These are phyloP conservation scores for Penicillium simplicissimum DNA, from an alignment of 495 filamentous ascomycete species.

Conservation along the genomic window DNA sequence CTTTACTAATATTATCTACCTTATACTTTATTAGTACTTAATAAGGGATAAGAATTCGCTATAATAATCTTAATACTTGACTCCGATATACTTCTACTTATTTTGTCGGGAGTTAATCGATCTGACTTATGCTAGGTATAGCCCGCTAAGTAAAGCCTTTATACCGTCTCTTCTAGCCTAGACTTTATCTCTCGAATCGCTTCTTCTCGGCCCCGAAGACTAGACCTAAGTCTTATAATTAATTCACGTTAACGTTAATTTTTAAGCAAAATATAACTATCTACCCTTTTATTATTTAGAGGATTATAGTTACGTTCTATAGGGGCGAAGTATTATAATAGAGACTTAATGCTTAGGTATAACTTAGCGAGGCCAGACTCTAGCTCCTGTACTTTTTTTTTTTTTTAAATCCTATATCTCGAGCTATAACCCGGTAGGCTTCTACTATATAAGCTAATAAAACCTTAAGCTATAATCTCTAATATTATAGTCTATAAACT, in stretches of 20 bases:
- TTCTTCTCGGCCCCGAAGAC: neutral
- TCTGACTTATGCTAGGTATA: no score
- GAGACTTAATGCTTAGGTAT: neutral
- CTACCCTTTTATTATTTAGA: neutral
- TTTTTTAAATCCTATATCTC: neutral
- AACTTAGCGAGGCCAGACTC: neutral
- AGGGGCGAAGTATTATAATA: neutral
- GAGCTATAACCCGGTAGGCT: neutral
- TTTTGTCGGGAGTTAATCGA: no score
- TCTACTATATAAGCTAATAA: neutral
- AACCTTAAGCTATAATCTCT: neutral
- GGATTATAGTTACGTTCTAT: neutral
- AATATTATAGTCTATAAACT: neutral
- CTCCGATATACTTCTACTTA: no score
- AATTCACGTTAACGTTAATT: neutral
- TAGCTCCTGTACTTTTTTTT: neutral
- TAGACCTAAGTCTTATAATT: neutral
- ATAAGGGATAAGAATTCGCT: no score
- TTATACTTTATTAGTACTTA: no score
- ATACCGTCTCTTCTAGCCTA: neutral
- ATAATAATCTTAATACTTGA: no score
- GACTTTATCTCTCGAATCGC: neutral
- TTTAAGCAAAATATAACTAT: neutral
- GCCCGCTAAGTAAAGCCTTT: no score
- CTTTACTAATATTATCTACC: no score